Evolutionary conservation across 768 basidiomycete genomes (phyloP), one percentile per base, ranked within the genome.

Genomic region (Termitomyces sp.): DNA sequence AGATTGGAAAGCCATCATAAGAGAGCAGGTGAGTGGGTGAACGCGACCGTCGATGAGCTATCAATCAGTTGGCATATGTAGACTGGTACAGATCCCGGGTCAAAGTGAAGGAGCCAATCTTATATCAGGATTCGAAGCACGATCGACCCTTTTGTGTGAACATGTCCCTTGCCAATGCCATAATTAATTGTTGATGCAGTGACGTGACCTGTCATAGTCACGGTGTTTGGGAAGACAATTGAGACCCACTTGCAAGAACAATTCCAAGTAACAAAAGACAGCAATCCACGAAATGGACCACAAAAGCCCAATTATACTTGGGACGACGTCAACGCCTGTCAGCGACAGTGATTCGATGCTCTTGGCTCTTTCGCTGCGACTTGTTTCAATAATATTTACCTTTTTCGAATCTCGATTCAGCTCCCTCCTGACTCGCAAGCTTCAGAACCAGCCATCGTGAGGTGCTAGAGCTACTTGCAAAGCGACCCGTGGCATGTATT

Each of bases 351-450:
- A 31, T 22, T 7, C 42, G 28, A 58, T 34, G 37, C 13, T 29
- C 54, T 60, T 72, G 15, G 58, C 70, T 70, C 62, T 74, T 81
- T 64, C 71, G 74, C 60, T 74, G 71, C 54, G 81, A 67, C 61
- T 73, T 80, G 53, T 72, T n/a, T 75, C 74, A 48, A 81, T 12
- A 72, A 15, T 62, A 67, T 61, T 70, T 79, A 20, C 77, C 78
- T 48, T 71, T 72, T 8, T 68, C 62, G 48, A 75, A 60, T 70
- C 79, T 68, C 63, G 48, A 75, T 60, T 69, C 78, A 71, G 28
- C 62, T 56, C 6, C n/a, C 59, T 62, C 39, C 42, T 64, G 29
- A 60, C 59, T 8, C 66, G 58, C 10, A 68, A 66, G n/a, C 39
- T 41, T 41, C 39, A 10, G 65, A 58, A 42, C 60, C 60, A 26